A percentile compares a stretch with the other conserved stretches of the same genome.
Conservation (phyloP, 768 basidiomycete species). For the Lentinula edodes region DNA sequence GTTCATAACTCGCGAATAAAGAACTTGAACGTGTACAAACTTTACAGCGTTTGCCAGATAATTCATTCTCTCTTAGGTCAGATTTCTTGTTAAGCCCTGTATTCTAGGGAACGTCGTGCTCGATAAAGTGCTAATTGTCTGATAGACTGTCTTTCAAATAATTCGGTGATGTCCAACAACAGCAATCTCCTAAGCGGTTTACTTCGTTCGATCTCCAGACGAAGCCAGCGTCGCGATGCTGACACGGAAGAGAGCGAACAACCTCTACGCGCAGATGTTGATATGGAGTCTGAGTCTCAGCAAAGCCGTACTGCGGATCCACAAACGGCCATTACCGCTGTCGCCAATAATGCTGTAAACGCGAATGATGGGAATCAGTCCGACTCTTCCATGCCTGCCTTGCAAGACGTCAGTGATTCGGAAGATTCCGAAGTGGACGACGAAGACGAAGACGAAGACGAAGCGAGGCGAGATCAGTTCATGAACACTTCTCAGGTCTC, state of each 20-base stretch:
- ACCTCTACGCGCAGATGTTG: background rate
- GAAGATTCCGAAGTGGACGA: background rate
- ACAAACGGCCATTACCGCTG: background rate
- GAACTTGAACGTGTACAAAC: background rate
- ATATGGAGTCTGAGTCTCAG: background rate
- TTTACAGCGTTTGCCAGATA: background rate
- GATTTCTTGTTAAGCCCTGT: background rate
- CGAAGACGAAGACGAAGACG: background rate
- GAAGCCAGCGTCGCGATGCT: background rate
- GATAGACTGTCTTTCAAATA: background rate
- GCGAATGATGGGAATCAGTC: background rate
- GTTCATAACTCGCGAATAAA: background rate
- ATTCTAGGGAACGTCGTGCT: background rate
- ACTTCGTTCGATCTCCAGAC: background rate
- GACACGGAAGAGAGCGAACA: background rate
- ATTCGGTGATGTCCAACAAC: background rate
- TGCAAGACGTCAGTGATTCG: slow-evolving; percentile 3
- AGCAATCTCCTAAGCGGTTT: background rate
- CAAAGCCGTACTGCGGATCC: background rate
- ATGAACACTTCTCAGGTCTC: background rate
- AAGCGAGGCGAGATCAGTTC: background rate
- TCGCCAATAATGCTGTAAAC: background rate
- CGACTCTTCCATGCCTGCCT: background rate
- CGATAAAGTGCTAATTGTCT: background rate
- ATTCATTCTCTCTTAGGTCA: background rate